phyloP scores from a whole-genome alignment of 768 basidiomycete species.

The Trametes sanguinea region DNA sequence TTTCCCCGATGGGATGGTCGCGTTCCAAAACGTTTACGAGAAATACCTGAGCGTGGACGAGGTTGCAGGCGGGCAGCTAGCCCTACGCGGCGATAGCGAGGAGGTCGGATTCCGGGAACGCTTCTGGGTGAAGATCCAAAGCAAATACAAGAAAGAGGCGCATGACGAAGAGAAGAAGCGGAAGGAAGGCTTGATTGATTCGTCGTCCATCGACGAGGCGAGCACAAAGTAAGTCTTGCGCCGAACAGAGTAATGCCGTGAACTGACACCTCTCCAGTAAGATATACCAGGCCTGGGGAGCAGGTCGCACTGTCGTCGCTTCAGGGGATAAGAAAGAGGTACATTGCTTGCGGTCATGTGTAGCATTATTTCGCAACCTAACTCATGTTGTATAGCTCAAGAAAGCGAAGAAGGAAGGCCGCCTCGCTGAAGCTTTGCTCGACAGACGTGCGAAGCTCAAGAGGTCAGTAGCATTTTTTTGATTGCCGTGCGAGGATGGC shows the following conservation, averaged over 20 bases:
- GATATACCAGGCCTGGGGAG: conserved; percentile 83
- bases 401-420: conserved; percentile 74
- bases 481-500: too few species aligned
- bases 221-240: conserved; percentile 62
- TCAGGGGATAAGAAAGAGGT: conserved; percentile 74
- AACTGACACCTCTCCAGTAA: conserved; percentile 44
- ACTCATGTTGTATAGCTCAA: conserved; percentile 54
- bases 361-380: conserved; percentile 5
- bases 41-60: conserved; percentile 87
- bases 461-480: conserved; percentile 46
- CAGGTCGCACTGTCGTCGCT: conserved; percentile 72
- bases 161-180: conserved; percentile 58
- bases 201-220: conserved; percentile 62
- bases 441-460: conserved; percentile 83
- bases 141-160: conserved; percentile 84
- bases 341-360: conserved; percentile 22
- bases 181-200: conserved; percentile 39
- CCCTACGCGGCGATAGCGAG: conserved; percentile 82
- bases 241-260: neutral
- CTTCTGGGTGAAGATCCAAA: conserved; percentile 89
- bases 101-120: conserved; percentile 83
- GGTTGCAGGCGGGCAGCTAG: conserved; percentile 77
- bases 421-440: conserved; percentile 77
- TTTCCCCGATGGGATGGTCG: conserved; percentile 81
- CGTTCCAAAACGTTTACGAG: conserved; percentile 87